A percentile compares a stretch with the other conserved stretches of the same genome.
Conservation (phyloP, 306 rosid genomes). For the Pyrus communis region DNA sequence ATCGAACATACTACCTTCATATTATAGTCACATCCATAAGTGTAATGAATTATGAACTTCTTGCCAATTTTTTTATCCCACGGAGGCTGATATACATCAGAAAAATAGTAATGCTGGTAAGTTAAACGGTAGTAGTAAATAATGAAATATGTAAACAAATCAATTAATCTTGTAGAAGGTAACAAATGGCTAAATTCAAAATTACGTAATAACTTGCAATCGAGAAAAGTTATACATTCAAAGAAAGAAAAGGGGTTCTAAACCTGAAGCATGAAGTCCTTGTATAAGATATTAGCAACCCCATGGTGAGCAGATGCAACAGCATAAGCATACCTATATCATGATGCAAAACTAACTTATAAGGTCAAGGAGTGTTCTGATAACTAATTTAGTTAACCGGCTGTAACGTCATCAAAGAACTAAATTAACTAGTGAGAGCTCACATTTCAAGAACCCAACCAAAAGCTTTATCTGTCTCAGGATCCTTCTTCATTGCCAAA, state of each 20-base stretch:
- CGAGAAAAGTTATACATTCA: not conserved
- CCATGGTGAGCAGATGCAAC: constrained; percentile 84
- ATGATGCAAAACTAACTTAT: constrained; percentile 11
- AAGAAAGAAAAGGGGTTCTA: not conserved
- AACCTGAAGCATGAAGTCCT: constrained; percentile 99
- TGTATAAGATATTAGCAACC: constrained; percentile 72
- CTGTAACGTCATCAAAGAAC: not conserved
- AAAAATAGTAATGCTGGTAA: constrained; percentile 17
- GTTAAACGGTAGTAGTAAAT: not conserved
- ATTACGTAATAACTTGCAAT: not conserved
- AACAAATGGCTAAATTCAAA: not conserved
- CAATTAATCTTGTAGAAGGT: not conserved
- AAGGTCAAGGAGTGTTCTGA: not conserved
- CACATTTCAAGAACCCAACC: constrained; percentile 99
- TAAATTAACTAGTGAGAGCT: constrained; percentile 15
- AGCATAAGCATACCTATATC: constrained; percentile 88
- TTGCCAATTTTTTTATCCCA: constrained; percentile 76
- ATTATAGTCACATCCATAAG: constrained; percentile 86
- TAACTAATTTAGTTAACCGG: not conserved
- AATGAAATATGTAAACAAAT: not conserved
- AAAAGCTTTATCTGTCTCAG: constrained; percentile 94
- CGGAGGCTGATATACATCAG: constrained; percentile 64
- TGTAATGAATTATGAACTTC: constrained; percentile 79
- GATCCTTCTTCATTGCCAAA: constrained; percentile 97
- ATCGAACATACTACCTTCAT: constrained; percentile 58